phyloP scores from a whole-genome alignment of 2,329 filamentous ascomycete species.

The Epichloe festucae region DNA sequence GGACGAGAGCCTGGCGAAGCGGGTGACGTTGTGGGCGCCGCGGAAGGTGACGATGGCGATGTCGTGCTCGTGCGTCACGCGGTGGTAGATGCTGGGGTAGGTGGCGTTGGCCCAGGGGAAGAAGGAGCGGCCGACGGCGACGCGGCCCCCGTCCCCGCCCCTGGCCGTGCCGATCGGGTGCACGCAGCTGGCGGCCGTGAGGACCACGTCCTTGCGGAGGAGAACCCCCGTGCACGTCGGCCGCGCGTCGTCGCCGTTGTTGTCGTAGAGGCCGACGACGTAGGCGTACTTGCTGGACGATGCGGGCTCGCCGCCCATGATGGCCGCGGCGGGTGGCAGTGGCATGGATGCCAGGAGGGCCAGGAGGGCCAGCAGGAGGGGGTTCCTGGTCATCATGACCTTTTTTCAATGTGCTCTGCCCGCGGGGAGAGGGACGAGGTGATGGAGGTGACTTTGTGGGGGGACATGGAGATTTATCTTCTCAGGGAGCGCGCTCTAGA shows the following conservation, averaged over 20 bases:
- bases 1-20: neutral
- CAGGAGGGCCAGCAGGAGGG: too few relatives aligned
- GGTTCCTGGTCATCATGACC: too few relatives aligned
- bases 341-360: too few relatives aligned
- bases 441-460: too few relatives aligned
- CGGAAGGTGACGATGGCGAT: neutral
- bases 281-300: neutral
- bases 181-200: slow-evolving; percentile 4
- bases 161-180: neutral
- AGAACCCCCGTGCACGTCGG: neutral
- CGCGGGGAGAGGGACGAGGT: too few relatives aligned
- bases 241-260: neutral
- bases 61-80: neutral
- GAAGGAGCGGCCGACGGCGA: neutral
- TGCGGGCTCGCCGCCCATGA: neutral
- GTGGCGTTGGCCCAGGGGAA: neutral
- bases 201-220: neutral
- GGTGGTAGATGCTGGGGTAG: neutral
- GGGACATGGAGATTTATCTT: too few relatives aligned
- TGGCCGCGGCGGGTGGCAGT: neutral
- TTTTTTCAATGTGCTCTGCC: too few relatives aligned
- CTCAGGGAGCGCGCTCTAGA: too few relatives aligned
- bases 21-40: neutral
- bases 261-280: neutral
- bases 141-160: neutral